phyloP scores from a whole-genome alignment of 1,284 basidiomycete genomes.

The Trichosporon faecale region DNA sequence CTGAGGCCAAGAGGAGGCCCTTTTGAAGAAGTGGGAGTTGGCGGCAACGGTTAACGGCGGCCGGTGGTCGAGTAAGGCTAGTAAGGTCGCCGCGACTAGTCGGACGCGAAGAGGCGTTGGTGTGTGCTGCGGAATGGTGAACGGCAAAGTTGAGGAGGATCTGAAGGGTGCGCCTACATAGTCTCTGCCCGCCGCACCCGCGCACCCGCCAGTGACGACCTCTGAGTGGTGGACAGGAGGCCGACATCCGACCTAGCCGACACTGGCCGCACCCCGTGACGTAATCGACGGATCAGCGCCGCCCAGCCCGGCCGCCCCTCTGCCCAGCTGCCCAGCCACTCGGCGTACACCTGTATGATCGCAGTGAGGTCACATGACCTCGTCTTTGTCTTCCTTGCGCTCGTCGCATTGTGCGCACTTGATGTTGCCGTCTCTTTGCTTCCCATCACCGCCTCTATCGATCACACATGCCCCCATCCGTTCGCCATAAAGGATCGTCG shows the following conservation, averaged over 20 bases:
- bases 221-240: background rate
- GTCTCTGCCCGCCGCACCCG: background rate
- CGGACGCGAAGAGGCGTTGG: background rate
- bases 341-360: too few relatives aligned
- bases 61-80: too few relatives aligned
- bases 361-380: background rate
- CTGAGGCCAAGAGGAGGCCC: background rate
- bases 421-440: background rate
- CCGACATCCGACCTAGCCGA: conserved; percentile 1
- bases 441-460: background rate
- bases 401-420: too few relatives aligned
- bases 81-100: too few relatives aligned
- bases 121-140: background rate
- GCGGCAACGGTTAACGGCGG: background rate
- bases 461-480: background rate
- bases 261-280: background rate
- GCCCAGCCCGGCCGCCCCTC: background rate
- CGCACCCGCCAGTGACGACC: background rate
- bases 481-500: background rate
- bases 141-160: background rate
- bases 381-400: too few relatives aligned
- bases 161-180: background rate
- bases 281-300: background rate
- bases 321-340: background rate
- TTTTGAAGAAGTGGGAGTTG: background rate